phyloP scores from a whole-genome alignment of 768 basidiomycete genomes.

The Kwoniella europaea region DNA sequence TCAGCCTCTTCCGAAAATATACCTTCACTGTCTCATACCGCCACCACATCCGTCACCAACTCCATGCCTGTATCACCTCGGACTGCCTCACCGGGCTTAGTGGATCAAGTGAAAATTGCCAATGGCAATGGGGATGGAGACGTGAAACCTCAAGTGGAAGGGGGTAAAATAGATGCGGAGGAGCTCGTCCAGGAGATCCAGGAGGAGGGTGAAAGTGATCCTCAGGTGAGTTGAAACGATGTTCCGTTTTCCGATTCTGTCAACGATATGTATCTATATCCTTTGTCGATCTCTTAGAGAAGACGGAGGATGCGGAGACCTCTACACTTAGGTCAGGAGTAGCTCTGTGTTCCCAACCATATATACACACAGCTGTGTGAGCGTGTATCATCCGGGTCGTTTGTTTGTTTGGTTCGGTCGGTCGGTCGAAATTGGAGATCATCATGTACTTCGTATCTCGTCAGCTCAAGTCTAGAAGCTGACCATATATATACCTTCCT shows the following conservation, averaged over 20 bases:
- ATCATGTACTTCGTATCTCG: background rate
- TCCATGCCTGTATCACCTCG: conserved; percentile 32
- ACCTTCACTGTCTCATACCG: conserved; percentile 20
- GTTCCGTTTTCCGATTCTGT: too few species aligned
- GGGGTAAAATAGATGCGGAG: conserved; percentile 6
- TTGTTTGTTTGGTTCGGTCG: conserved; percentile 16
- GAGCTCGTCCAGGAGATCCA: conserved; percentile 26
- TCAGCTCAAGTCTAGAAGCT: conserved; percentile 4
- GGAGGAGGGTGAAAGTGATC: conserved; percentile 29
- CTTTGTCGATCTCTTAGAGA: too few species aligned
- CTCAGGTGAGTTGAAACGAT: conserved; percentile 21
- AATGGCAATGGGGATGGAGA: conserved; percentile 15
- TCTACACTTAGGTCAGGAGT: background rate
- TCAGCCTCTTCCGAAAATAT: conserved; percentile 19
- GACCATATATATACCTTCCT: conserved; percentile 19
- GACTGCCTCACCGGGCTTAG: conserved; percentile 13
- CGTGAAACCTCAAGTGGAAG: background rate
- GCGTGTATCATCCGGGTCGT: background rate
- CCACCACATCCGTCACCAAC: conserved; percentile 36
- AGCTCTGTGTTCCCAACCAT: background rate
- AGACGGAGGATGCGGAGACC: background rate
- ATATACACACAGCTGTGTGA: background rate
- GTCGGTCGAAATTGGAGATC: background rate
- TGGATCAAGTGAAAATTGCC: conserved; percentile 18
- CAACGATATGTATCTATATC: too few species aligned